Conservation (phyloP, 208 protist genomes). For the Paratrypanosoma confusum region DNA sequence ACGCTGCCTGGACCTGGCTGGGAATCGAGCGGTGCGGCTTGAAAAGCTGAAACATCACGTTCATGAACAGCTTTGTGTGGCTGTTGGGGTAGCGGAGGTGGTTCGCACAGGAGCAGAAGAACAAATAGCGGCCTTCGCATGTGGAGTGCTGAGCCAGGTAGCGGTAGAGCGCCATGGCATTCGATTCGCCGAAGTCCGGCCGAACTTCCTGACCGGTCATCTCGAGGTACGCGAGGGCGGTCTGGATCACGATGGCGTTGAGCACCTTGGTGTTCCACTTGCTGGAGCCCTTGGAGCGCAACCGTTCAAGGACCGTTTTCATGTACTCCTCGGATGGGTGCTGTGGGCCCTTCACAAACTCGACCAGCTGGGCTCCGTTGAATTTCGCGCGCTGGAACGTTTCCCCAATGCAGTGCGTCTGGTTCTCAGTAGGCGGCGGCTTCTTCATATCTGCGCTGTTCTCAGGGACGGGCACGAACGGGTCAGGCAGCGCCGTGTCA, state of each 20-base stretch:
- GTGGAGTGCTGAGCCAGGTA: constrained; percentile 89
- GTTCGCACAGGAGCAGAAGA: constrained; percentile 97
- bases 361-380: constrained; percentile 32
- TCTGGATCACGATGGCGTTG: constrained; percentile 96
- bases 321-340: constrained; percentile 17
- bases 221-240: constrained; percentile 73
- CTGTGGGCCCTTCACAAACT: constrained; percentile 16
- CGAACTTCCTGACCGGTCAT: constrained; percentile 16
- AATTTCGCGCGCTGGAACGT: constrained; percentile 34
- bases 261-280: constrained; percentile 79
- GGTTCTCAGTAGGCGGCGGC: constrained; percentile 63
- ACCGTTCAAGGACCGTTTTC: constrained; percentile 18
- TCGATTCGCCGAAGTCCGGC: constrained; percentile 31
- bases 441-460: constrained; percentile 89
- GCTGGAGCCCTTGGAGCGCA: constrained; percentile 78
- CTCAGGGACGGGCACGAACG: constrained; percentile 67
- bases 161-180: constrained; percentile 94
- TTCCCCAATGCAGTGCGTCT: constrained; percentile 70
- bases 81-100: constrained; percentile 99
- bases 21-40: constrained; percentile 41
- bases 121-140: constrained; percentile 89
- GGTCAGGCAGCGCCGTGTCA: constrained; percentile 92
- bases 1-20: constrained; percentile 54
- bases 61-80: constrained; percentile 99
- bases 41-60: constrained; percentile 96